A percentile compares a stretch with the other conserved stretches of the same genome.
Conservation (phyloP, 805 yeast species). For the Myxozyma neglecta region DNA sequence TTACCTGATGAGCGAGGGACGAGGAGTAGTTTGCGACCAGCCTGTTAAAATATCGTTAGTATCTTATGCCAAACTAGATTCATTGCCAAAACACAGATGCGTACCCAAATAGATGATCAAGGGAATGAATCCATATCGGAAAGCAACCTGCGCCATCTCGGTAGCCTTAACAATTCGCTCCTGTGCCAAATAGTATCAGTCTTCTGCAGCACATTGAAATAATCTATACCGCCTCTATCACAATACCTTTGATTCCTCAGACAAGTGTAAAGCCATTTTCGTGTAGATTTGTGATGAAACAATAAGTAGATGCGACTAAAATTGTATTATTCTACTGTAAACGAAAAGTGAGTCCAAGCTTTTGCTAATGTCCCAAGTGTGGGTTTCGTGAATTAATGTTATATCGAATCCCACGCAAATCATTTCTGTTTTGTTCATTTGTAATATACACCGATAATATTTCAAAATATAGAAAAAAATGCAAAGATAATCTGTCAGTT, state of each 20-base stretch:
- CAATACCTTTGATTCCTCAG: conserved; percentile 45
- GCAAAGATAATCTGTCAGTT: background rate
- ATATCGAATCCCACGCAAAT: background rate
- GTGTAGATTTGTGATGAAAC: background rate
- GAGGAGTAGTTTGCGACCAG: conserved; percentile 76
- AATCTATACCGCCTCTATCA: background rate
- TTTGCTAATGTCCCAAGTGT: background rate
- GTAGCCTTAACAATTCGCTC: conserved; percentile 85
- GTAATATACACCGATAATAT: too few relatives aligned
- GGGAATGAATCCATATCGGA: conserved; percentile 98
- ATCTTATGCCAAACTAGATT: background rate
- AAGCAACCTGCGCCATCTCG: conserved; percentile 78
- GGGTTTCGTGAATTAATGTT: background rate
- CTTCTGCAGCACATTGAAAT: background rate
- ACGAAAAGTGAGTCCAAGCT: background rate
- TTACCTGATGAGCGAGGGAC: conserved; percentile 71
- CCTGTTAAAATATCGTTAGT: conserved; percentile 39
- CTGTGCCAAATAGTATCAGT: conserved; percentile 39
- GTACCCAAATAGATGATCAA: conserved; percentile 79
- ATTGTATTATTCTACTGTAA: background rate
- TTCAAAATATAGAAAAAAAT: background rate
- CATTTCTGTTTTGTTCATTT: too few relatives aligned
- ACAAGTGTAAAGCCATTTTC: conserved; percentile 38
- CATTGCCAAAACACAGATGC: background rate
- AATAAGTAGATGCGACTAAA: background rate